A percentile compares a stretch with the other conserved stretches of the same genome.
These are phyloP conservation scores for Dictyostelium intermedium DNA, from an alignment of 78 protist genomes.

Conservation along the genomic window DNA sequence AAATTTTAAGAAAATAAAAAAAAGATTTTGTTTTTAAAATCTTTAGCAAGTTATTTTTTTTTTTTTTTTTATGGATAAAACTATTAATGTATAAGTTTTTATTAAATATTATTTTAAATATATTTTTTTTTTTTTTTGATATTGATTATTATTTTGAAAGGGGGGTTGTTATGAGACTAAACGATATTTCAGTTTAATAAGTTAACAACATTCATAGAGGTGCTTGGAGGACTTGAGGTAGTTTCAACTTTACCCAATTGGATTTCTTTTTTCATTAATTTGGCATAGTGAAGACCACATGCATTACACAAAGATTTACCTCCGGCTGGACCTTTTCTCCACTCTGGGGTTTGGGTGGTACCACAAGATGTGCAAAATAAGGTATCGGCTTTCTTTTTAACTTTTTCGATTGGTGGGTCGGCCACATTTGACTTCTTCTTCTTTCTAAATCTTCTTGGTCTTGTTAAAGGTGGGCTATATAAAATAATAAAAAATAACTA, in stretches of 20 bases:
- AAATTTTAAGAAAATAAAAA: no score
- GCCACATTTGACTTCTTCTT: slow-evolving; percentile 43
- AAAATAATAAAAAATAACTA: background rate
- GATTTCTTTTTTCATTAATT: slow-evolving; percentile 50
- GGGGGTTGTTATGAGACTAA: background rate
- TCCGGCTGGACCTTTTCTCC: slow-evolving; percentile 78
- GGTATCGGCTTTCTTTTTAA: slow-evolving; percentile 23
- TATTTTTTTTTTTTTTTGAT: no score
- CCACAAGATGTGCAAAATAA: slow-evolving; percentile 62
- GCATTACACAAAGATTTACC: slow-evolving; percentile 70
- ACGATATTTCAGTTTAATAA: slow-evolving; percentile 19
- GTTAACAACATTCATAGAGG: slow-evolving; percentile 70
- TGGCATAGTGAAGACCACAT: slow-evolving; percentile 73
- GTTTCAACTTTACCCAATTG: background rate
- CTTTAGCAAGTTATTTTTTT: no score
- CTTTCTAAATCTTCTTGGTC: slow-evolving; percentile 70
- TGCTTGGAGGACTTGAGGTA: slow-evolving; percentile 26
- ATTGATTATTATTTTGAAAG: no score
- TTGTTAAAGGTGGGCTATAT: slow-evolving; percentile 34
- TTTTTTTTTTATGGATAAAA: background rate
- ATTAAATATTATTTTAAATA: no score
- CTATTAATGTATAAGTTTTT: background rate
- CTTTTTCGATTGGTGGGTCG: background rate
- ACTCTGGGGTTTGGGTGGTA: slow-evolving; percentile 76
- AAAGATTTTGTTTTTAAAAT: no score